Conservation (phyloP, 1,284 basidiomycete species). For the Pseudozyma tsukubaensis region DNA sequence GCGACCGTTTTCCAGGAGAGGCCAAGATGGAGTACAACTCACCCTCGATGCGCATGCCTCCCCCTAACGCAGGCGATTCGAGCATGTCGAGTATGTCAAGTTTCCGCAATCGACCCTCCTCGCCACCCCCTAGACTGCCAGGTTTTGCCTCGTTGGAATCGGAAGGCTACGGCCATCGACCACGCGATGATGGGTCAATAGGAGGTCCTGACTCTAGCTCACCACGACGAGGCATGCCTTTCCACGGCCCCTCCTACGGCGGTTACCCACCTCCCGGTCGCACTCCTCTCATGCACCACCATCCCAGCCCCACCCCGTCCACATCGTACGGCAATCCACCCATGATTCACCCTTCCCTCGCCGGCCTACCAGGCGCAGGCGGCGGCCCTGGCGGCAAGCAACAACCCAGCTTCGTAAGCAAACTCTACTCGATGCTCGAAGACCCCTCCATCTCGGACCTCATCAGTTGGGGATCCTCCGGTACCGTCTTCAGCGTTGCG, state of each 20-base stretch:
- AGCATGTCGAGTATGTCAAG: slow-evolving; percentile 21
- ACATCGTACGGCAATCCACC: slow-evolving; percentile 54
- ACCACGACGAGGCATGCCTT: slow-evolving; percentile 31
- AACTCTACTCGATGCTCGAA: slow-evolving; percentile 66
- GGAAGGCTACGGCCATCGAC: slow-evolving; percentile 26
- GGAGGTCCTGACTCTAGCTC: slow-evolving; percentile 27
- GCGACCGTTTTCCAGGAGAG: slow-evolving; percentile 14
- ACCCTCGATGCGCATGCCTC: slow-evolving; percentile 40
- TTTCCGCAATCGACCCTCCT: slow-evolving; percentile 23
- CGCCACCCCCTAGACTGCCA: slow-evolving; percentile 43
- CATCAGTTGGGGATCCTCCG: slow-evolving; percentile 58
- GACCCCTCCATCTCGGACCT: slow-evolving; percentile 57
- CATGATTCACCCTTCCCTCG: slow-evolving; percentile 57
- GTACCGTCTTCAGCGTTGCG: slow-evolving; percentile 61
- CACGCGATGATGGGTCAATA: slow-evolving; percentile 20
- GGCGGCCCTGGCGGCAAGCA: slow-evolving; percentile 58
- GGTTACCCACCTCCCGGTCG: slow-evolving; percentile 26
- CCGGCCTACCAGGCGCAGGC: slow-evolving; percentile 55
- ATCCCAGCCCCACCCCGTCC: slow-evolving; percentile 32
- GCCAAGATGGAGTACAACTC: slow-evolving; percentile 34
- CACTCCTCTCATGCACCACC: slow-evolving; percentile 40
- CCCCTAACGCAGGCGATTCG: slow-evolving; percentile 19
- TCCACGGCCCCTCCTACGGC: slow-evolving; percentile 25
- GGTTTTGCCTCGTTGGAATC: slow-evolving; percentile 40
- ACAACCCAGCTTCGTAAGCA: slow-evolving; percentile 62